Evolutionary conservation across 2,329 filamentous ascomycete genomes (phyloP).

Genomic region (Diaporthe aspalathi): DNA sequence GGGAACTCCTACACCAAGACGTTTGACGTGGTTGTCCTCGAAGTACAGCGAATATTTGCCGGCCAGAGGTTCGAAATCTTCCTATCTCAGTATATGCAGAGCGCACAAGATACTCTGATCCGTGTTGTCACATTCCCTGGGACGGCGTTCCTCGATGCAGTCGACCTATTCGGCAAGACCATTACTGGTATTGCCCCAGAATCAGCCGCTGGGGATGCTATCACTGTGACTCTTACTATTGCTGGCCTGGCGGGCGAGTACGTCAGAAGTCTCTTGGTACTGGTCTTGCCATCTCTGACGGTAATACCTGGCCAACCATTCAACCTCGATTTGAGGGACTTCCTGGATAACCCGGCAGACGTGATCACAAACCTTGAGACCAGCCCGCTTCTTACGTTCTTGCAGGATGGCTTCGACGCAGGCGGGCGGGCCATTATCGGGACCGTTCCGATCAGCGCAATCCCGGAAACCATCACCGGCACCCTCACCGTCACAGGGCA

Average conservation of each 20-base stretch:
- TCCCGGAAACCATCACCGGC: not conserved
- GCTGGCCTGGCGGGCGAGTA: not conserved
- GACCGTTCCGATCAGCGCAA: not conserved
- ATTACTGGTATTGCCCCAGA: not conserved
- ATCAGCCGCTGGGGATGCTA: not conserved
- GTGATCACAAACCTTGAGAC: not conserved
- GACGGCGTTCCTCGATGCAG: not conserved
- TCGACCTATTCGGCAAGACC: not conserved
- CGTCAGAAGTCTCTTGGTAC: not conserved
- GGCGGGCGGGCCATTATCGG: not conserved
- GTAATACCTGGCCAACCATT: slow-evolving; percentile 2
- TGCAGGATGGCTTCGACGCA: not conserved
- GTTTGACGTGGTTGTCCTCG: not conserved
- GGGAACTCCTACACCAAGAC: not conserved
- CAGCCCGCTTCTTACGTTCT: not conserved
- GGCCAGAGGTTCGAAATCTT: not conserved
- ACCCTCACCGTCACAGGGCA: not conserved
- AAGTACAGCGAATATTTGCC: not conserved
- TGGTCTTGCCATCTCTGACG: slow-evolving; percentile 2
- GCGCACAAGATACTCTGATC: not conserved
- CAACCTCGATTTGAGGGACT: not conserved
- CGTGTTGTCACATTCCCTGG: not conserved
- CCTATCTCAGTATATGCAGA: not conserved
- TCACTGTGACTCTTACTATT: slow-evolving; percentile 1
- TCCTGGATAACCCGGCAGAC: not conserved